phyloP scores from a whole-genome alignment of 179 eudicot genomes.

The Patellifolia procumbens region DNA sequence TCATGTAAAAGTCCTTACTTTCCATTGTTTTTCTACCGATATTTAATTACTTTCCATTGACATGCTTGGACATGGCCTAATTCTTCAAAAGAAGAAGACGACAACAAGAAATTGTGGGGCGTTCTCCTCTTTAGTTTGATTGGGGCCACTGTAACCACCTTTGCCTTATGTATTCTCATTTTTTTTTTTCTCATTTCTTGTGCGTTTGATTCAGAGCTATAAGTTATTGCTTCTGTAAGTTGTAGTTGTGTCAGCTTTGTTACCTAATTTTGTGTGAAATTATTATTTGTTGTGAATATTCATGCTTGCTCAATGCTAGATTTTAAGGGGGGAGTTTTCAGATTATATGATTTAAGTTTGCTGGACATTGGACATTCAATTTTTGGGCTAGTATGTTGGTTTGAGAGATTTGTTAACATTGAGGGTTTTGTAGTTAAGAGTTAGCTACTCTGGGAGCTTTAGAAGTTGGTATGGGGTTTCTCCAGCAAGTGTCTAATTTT shows the following conservation, averaged over 20 bases:
- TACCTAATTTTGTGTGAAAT: neutral
- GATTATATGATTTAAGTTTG: neutral
- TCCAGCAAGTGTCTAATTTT: neutral
- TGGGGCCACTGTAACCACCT: slow-evolving; percentile 72
- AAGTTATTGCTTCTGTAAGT: too few relatives aligned
- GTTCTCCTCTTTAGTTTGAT: slow-evolving; percentile 63
- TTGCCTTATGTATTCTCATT: slow-evolving; percentile 73
- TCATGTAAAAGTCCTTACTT: too few relatives aligned
- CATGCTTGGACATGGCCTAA: slow-evolving; percentile 14
- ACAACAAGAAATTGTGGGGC: slow-evolving; percentile 58
- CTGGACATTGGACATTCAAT: neutral
- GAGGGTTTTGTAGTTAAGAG: neutral
- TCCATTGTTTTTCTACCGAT: too few relatives aligned
- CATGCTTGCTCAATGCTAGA: neutral
- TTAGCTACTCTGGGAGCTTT: too few relatives aligned
- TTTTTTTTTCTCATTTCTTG: neutral
- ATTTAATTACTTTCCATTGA: too few relatives aligned
- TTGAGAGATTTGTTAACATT: neutral
- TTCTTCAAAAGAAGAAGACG: slow-evolving; percentile 38
- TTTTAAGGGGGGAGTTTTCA: neutral
- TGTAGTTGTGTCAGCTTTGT: neutral
- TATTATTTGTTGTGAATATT: neutral
- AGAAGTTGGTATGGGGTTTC: neutral
- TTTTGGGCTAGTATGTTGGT: neutral
- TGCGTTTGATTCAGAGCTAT: neutral